Evolutionary conservation across 2,329 filamentous ascomycete genomes (phyloP).

Genomic region (Alternaria atra): DNA sequence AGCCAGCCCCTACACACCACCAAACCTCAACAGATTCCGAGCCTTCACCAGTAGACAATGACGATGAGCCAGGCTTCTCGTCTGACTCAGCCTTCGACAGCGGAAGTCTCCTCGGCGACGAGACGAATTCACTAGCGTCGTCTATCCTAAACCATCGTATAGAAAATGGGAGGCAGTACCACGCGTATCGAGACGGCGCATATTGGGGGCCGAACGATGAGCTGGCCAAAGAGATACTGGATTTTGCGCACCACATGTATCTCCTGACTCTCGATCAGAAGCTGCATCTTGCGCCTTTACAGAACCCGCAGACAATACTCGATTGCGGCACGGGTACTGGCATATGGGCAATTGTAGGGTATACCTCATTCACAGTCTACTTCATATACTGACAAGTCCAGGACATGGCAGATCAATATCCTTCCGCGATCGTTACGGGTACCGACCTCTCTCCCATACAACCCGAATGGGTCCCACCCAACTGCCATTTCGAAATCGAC

Average conservation of each 20-base stretch:
- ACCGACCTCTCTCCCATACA: constrained; percentile 62
- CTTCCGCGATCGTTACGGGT: constrained; percentile 49
- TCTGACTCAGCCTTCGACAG: constrained; percentile 51
- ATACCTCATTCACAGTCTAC: not conserved
- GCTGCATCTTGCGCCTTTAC: constrained; percentile 46
- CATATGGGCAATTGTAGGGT: constrained; percentile 47
- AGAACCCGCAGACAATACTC: constrained; percentile 40
- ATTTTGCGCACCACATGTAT: constrained; percentile 55
- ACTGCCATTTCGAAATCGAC: constrained; percentile 59
- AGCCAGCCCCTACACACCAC: constrained; percentile 5
- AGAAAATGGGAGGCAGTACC: constrained; percentile 51
- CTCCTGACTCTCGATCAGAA: constrained; percentile 47
- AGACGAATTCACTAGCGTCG: constrained; percentile 48
- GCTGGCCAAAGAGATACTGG: constrained; percentile 54
- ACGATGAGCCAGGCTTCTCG: constrained; percentile 23
- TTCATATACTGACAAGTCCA: not conserved
- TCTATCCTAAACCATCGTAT: constrained; percentile 49
- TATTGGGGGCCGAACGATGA: constrained; percentile 57
- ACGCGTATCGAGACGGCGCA: constrained; percentile 48
- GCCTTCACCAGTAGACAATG: constrained; percentile 2
- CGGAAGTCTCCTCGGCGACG: constrained; percentile 47
- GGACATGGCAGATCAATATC: constrained; percentile 43
- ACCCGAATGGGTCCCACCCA: constrained; percentile 58
- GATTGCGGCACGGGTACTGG: constrained; percentile 51
- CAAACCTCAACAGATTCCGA: constrained; percentile 1